phyloP scores from a whole-genome alignment of 129 eudicot genomes.

The Artemisia argyi region DNA sequence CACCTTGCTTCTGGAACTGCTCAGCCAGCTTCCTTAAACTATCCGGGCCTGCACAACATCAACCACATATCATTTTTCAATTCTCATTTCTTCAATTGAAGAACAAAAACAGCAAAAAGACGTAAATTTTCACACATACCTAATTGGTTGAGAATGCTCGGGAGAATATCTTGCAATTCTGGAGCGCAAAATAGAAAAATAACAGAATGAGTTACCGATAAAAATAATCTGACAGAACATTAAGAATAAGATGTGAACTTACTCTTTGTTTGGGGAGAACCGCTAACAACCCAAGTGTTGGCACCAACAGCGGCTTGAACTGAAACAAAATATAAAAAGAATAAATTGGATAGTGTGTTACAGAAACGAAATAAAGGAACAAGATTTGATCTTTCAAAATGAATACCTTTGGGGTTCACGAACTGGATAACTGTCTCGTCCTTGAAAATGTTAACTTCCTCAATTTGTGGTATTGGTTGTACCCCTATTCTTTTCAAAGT shows the following conservation, averaged over 20 bases:
- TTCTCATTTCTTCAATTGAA: background rate
- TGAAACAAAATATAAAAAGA: conserved; percentile 27
- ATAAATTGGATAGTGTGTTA: background rate
- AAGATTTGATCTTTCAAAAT: background rate
- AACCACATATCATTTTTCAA: background rate
- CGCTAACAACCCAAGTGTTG: conserved; percentile 96
- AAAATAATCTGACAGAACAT: background rate
- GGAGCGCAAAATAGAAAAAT: conserved; percentile 12
- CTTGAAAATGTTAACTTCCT: conserved; percentile 81
- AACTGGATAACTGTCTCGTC: conserved; percentile 85
- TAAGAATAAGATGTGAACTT: conserved; percentile 6
- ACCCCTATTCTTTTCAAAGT: conserved; percentile 88
- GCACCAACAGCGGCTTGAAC: conserved; percentile 96
- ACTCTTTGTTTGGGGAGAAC: conserved; percentile 88
- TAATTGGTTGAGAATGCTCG: conserved; percentile 68
- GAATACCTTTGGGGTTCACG: conserved; percentile 74
- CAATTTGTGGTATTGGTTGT: conserved; percentile 70
- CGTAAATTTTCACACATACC: conserved; percentile 42
- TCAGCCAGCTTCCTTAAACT: conserved; percentile 74
- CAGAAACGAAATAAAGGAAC: background rate
- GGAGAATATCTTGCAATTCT: conserved; percentile 80
- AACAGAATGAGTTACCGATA: background rate
- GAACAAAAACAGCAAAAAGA: background rate
- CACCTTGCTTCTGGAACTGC: conserved; percentile 54
- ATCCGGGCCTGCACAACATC: conserved; percentile 70